Evolutionary conservation across 768 basidiomycete species (phyloP).

Genomic region (Serendipita sp.): DNA sequence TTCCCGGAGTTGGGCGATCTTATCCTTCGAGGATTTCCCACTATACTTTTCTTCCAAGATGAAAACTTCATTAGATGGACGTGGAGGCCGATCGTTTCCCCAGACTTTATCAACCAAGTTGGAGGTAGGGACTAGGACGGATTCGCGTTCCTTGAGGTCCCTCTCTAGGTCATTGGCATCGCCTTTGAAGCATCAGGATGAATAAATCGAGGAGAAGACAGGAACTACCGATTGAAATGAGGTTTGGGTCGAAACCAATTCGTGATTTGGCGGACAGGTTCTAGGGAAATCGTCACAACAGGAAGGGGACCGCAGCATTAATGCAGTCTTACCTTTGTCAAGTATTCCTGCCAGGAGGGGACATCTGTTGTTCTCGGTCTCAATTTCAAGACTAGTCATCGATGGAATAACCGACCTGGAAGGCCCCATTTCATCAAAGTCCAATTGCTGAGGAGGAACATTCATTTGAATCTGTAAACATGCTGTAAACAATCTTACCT

Average conservation of each 20-base stretch:
- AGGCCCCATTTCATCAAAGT: slow-evolving; percentile 83
- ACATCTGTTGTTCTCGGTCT: slow-evolving; percentile 36
- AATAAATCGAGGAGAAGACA: not conserved
- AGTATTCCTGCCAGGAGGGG: slow-evolving; percentile 79
- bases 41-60: slow-evolving; percentile 59
- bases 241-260: slow-evolving; percentile 69
- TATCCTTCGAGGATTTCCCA: slow-evolving; percentile 48
- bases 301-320: not conserved
- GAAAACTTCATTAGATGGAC: slow-evolving; percentile 53
- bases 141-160: slow-evolving; percentile 36
- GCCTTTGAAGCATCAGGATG: slow-evolving; percentile 21
- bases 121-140: slow-evolving; percentile 45
- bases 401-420: slow-evolving; percentile 34
- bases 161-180: slow-evolving; percentile 51
- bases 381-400: slow-evolving; percentile 12
- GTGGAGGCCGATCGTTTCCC: slow-evolving; percentile 45
- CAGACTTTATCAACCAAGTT: slow-evolving; percentile 77
- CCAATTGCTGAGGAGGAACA: slow-evolving; percentile 52
- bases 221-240: slow-evolving; percentile 47
- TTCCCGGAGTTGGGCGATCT: slow-evolving; percentile 50
- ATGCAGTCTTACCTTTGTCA: slow-evolving; percentile 39
- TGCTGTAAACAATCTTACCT: slow-evolving; percentile 27
- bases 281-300: not conserved
- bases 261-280: slow-evolving; percentile 25
- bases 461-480: not conserved